Conservation (phyloP, 495 filamentous ascomycete genomes). For the Talaromyces liani region DNA sequence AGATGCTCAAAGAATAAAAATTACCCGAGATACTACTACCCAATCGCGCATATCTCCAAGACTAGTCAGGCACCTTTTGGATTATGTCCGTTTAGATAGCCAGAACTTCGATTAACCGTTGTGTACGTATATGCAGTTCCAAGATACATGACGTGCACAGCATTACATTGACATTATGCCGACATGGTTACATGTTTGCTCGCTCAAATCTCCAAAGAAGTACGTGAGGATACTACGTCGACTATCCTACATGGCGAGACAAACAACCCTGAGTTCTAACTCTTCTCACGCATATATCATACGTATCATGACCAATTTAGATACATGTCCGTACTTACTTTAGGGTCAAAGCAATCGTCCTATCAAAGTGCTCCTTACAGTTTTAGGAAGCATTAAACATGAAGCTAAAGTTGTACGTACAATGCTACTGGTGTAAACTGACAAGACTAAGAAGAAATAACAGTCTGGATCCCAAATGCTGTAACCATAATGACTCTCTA, state of each 20-base stretch:
- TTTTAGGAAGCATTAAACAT: neutral
- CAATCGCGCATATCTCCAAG: too few relatives aligned
- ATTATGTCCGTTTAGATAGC: neutral
- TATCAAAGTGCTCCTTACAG: neutral
- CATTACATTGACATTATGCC: neutral
- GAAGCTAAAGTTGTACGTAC: neutral
- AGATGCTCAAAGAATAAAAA: neutral
- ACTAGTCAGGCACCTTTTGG: too few relatives aligned
- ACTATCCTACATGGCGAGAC: neutral
- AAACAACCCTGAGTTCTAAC: neutral
- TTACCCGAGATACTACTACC: neutral
- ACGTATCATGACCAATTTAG: neutral
- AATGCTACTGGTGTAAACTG: neutral
- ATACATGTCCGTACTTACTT: neutral
- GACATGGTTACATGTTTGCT: neutral
- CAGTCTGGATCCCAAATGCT: neutral
- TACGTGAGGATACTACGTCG: neutral
- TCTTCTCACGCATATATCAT: neutral
- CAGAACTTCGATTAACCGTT: neutral
- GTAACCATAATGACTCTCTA: neutral
- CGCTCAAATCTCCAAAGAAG: neutral
- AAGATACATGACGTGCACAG: neutral
- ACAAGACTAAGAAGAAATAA: neutral
- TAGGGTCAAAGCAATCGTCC: neutral
- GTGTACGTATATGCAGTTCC: neutral